Base-by-base conservation (phyloP, 306 rosid genomes). In the Spatholobus suberectus region DNA sequence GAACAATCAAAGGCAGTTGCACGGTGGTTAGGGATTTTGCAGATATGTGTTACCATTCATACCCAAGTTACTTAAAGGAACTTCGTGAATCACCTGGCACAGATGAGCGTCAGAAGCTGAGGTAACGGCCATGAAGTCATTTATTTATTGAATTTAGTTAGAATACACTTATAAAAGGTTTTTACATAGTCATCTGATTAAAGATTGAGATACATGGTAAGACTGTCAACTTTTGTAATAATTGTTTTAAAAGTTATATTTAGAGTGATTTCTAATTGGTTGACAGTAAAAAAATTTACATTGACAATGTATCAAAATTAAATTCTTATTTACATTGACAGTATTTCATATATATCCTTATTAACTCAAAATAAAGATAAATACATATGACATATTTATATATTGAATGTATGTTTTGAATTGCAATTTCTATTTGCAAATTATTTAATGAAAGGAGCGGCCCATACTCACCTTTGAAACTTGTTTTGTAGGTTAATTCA, bases 11-110 rank as follows among this genome's bases (percentile, higher is more conserved):
- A 76, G 97, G 98, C 12, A 90, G 97, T 72, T 92, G 97, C 63
- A 94, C 98, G 1, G 98, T 86, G 2, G 98, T 94, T 82, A 88
- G 97, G 81, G 98, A 94, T 88, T 92, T 92, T 85, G 94, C 92
- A 43, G 98, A 94, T 87, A 20, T 92, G 1, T 94, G 98, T 78
- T 89, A 87, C 69, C 91, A 92, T 80, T 94, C 98, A 23, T 92
- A 88, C 87, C 91, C 90, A 3, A 54, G 90, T 57, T 94, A 85
- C 90, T 78, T 94, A 88, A 89, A 87, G 86, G 98, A 94, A 78
- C 79, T 91, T n/a, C 92, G 92, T 0, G 93, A 92, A 83, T 84
- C 89, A 59, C 91, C 91, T 68, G 26, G 38, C 81, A 87, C 93
- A 32, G 81, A n/a, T n/a, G n/a, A 90, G 34, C 74, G 81, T 79